A percentile compares a stretch with the other conserved stretches of the same genome.
These are phyloP conservation scores for Hortiboletus rubellus DNA, from an alignment of 1,284 basidiomycete species.

Conservation along the genomic window DNA sequence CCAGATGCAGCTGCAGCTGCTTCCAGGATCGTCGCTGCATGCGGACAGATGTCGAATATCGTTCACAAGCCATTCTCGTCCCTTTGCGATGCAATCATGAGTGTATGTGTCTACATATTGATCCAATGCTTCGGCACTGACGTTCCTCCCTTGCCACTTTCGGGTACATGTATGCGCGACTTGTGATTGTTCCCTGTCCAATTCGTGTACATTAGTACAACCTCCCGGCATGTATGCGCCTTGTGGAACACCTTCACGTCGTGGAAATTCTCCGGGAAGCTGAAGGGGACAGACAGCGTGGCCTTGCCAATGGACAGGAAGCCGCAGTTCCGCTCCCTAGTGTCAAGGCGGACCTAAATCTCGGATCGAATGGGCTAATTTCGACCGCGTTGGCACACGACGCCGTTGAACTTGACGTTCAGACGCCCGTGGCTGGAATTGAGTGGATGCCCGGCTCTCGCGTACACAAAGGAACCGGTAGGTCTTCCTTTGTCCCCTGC, in stretches of 20 bases:
- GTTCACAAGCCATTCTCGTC: constrained; percentile 67
- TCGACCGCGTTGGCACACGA: neutral
- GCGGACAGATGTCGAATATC: constrained; percentile 60
- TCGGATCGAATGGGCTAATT: neutral
- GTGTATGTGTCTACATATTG: constrained; percentile 41
- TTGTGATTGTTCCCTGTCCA: neutral
- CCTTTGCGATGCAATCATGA: constrained; percentile 66
- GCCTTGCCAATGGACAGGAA: neutral
- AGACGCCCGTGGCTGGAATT: neutral
- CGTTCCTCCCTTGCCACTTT: neutral
- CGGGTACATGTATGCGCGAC: constrained; percentile 15
- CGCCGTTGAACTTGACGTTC: constrained; percentile 1
- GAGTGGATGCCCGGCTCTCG: neutral
- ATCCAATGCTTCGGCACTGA: constrained; percentile 1
- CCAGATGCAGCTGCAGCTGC: constrained; percentile 59
- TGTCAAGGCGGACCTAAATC: neutral
- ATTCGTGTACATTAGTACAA: constrained; percentile 52
- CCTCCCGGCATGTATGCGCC: constrained; percentile 65
- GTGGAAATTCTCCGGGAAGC: constrained; percentile 66
- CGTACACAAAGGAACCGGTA: constrained; percentile 6
- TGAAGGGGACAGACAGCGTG: constrained; percentile 33
- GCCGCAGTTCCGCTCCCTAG: neutral
- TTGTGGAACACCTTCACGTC: constrained; percentile 65
- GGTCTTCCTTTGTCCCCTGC: neutral
- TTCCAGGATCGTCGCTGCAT: constrained; percentile 63